Percentiles rank a stretch among this genome's conserved stretches.
These are phyloP conservation scores for Triticum urartu DNA, from an alignment of 176 grass and related monocot species.

Conservation along the genomic window DNA sequence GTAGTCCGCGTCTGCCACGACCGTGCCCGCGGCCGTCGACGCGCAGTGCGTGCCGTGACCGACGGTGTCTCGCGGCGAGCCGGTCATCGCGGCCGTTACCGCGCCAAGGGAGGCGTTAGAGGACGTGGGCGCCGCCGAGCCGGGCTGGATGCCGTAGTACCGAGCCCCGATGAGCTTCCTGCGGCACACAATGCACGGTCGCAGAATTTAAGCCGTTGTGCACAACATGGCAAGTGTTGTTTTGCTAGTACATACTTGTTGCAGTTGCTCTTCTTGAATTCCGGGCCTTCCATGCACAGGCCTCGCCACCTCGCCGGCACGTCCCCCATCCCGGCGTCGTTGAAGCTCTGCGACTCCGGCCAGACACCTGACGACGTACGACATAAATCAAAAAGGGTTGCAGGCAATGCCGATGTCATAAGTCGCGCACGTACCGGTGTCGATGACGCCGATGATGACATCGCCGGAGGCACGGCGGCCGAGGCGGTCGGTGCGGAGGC, in stretches of 20 bases:
- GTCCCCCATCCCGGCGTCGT: constrained; percentile 59
- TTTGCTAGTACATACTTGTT: constrained; percentile 58
- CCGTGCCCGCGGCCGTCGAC: constrained; percentile 73
- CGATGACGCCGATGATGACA: constrained; percentile 77
- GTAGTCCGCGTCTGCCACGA: constrained; percentile 55
- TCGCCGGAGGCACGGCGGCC: constrained; percentile 66
- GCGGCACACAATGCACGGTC: neutral
- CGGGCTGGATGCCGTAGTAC: constrained; percentile 59
- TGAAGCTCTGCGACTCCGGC: constrained; percentile 91
- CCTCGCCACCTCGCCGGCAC: constrained; percentile 89
- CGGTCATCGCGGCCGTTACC: constrained; percentile 5
- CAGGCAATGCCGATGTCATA: neutral
- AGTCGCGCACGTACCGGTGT: constrained; percentile 47
- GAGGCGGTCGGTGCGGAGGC: constrained; percentile 59
- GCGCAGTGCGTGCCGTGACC: constrained; percentile 89
- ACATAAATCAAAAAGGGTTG: neutral
- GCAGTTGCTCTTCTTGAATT: constrained; percentile 87
- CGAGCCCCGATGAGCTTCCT: constrained; percentile 96
- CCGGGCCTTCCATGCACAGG: constrained; percentile 87
- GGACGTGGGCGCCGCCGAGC: constrained; percentile 26
- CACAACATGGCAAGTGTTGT: neutral
- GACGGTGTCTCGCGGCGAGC: constrained; percentile 69
- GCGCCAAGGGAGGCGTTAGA: constrained; percentile 30
- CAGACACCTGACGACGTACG: constrained; percentile 56
- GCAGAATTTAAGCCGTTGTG: neutral